These are phyloP conservation scores for Diaporthe citrichinensis DNA, from an alignment of 2,329 filamentous ascomycete genomes.

Conservation along the genomic window DNA sequence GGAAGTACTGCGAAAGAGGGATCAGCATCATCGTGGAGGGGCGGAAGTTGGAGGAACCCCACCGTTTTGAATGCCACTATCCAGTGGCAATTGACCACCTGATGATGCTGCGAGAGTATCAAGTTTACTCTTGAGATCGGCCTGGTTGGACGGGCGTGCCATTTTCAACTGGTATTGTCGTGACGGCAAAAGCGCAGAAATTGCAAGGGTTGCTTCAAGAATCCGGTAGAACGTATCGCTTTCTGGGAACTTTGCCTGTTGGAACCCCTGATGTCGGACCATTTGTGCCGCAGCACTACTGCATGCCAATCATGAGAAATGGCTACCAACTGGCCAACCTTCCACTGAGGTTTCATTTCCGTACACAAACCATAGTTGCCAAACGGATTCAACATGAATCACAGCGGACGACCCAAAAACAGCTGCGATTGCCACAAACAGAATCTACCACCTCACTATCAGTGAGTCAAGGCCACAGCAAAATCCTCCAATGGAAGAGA, in stretches of 20 bases:
- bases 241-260: background rate
- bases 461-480: background rate
- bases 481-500: background rate
- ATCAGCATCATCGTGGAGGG: background rate
- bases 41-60: background rate
- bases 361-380: background rate
- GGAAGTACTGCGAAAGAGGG: conserved; percentile 32
- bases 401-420: background rate
- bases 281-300: conserved; percentile 3
- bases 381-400: background rate
- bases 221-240: background rate
- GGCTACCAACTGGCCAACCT: background rate
- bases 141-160: background rate
- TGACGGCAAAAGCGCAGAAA: background rate
- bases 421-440: background rate
- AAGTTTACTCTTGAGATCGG: background rate
- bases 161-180: background rate
- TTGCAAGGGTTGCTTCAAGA: no score
- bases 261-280: background rate
- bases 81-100: background rate
- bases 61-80: background rate
- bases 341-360: background rate
- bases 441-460: background rate
- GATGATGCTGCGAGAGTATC: background rate
- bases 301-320: background rate